Evolutionary conservation across 257 asterid genomes (phyloP), one percentile per base, ranked within the genome.

Genomic region (Capsicum chinense): DNA sequence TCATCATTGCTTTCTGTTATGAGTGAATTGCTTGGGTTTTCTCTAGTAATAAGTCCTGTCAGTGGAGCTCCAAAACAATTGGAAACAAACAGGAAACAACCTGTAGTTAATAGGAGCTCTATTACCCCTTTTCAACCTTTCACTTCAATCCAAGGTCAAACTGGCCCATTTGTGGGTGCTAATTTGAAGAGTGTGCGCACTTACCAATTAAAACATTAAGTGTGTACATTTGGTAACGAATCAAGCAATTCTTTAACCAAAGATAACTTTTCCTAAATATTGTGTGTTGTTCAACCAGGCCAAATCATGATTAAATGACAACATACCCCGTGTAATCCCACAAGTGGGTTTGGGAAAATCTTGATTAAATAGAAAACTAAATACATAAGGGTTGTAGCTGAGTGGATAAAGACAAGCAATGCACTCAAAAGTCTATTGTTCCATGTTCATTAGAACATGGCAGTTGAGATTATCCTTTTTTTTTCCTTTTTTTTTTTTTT

Each of bases 121-220:
- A 66, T 33, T 66, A 13, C 48, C 73, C 19, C 13, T 66, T 66
- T 33, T 35, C 73, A 66, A 66, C 11, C 73, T 66, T 66, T 66
- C 73, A 66, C 48, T 66, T 66, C 73, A 33, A 66, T 66, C 33
- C 48, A 66, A 66, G 73, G 48, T 33, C 73, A 66, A 21, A 71
- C 57, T 42, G 37, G 9, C 57, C 15, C 15, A 44, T 21, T 8
- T n/a, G 79, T 48, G 5, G 9, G 79, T 44, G 37, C 44, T n/a
- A 71, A n/a, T 71, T n/a, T 71, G 57, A 44, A 44, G 17, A 44
- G 79, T 47, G 37, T 17, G 48, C 2, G 44, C 48, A 33, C 48
- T 35, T 35, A 66, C 48, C 73, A 66, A 64, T 64, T 7, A 64
- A 26, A 33, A 64, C 12, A 6, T 13, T 15, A 44, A 35, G 11